Evolutionary conservation across 176 grass and related monocot species (phyloP).

Genomic region (Aegilops tauschii): DNA sequence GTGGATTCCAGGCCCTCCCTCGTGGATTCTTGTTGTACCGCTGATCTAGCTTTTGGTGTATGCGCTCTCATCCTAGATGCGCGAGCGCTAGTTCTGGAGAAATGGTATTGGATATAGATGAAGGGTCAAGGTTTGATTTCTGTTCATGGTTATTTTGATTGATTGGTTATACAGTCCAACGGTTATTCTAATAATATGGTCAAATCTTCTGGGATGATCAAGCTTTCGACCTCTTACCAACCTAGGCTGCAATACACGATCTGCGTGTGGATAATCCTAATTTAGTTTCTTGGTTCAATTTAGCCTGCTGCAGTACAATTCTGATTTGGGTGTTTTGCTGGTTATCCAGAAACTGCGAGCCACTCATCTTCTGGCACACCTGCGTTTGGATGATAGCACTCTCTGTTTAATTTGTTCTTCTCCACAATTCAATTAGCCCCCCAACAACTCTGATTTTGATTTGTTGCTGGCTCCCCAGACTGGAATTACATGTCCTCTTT

Average conservation of each 20-base stretch:
- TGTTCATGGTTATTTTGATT: not conserved
- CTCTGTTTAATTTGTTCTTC: not conserved
- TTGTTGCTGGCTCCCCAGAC: not conserved
- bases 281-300: not conserved
- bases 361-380: not conserved
- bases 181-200: not conserved
- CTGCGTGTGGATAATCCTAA: not conserved
- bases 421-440: not conserved
- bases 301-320: not conserved
- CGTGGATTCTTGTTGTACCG: not conserved
- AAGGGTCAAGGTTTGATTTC: not conserved
- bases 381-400: slow-evolving; percentile 1
- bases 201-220: too few relatives aligned
- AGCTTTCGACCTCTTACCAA: not conserved
- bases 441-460: too few relatives aligned
- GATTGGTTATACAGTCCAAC: not conserved
- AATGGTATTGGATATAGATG: not conserved
- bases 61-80: too few relatives aligned
- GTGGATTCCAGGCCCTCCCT: not conserved
- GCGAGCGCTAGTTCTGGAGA: not conserved
- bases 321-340: not conserved
- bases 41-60: slow-evolving; percentile 8
- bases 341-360: not conserved
- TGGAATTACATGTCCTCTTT: not conserved
- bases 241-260: too few relatives aligned